Percentiles rank a stretch among this genome's conserved stretches.
Evolutionary conservation across 352 stramenopile species (phyloP).

Genomic region (Phytophthora syringae): DNA sequence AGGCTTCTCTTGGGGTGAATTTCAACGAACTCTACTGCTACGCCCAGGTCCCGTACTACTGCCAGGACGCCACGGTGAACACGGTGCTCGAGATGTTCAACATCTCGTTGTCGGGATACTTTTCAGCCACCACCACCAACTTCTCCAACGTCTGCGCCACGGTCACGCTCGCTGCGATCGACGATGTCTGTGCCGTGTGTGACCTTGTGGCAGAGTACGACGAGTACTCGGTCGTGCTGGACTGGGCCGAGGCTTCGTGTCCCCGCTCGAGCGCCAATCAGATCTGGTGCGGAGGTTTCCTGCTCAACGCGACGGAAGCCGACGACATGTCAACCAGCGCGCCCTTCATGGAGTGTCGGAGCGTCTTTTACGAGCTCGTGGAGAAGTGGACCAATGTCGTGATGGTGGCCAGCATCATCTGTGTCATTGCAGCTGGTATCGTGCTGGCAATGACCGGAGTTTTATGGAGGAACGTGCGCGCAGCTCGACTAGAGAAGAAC

Average conservation of each 20-base stretch:
- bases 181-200: constrained; percentile 68
- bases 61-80: constrained; percentile 49
- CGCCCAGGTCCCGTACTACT: constrained; percentile 84
- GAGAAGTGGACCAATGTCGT: constrained; percentile 75
- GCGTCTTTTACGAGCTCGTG: constrained; percentile 66
- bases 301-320: constrained; percentile 53
- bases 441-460: constrained; percentile 68
- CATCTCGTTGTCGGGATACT: constrained; percentile 47
- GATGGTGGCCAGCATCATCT: constrained; percentile 59
- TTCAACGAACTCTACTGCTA: constrained; percentile 88
- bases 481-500: constrained; percentile 27
- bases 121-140: constrained; percentile 48
- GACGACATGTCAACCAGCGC: constrained; percentile 49
- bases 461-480: constrained; percentile 50
- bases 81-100: constrained; percentile 66
- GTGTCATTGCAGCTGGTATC: constrained; percentile 50
- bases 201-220: constrained; percentile 58
- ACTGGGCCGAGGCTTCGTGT: constrained; percentile 72
- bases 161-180: constrained; percentile 49
- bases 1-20: constrained; percentile 64
- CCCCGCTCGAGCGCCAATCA: constrained; percentile 57
- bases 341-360: constrained; percentile 75
- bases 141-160: constrained; percentile 59
- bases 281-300: constrained; percentile 74
- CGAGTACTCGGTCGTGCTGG: constrained; percentile 65